Evolutionary conservation across 805 yeast species (phyloP), one percentile per base, ranked within the genome.

Genomic region (Barnettozyma vustinii): DNA sequence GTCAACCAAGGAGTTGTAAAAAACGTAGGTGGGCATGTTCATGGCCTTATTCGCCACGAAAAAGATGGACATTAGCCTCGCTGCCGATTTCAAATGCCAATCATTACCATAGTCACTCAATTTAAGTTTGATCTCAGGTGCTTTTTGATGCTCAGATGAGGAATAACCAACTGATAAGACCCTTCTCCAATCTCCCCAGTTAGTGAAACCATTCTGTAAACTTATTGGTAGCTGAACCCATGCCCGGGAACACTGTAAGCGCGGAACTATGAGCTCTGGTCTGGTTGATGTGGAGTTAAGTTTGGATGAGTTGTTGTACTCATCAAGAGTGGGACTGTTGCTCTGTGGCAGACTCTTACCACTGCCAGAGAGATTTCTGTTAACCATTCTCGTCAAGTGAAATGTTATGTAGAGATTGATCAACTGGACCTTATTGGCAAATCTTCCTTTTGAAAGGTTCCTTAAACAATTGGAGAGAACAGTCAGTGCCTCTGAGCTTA

Each of bases 1-100:
- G 63, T 92, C 98, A 3, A 86, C 84, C 66, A 90, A 70, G 5
- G 85, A 75, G 62, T 92, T 92, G 68, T 92, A 92, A 58, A 87
- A 88, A 0, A 65, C 12, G 39, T 46, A 59, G 2, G 42, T 47
- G 2, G 59, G 60, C 1, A 56, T 27, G 51, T 58, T 57, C 12
- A 39, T 20, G 10, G 49, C 51, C 40, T 72, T 65, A 27, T 83
- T 84, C 1, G 87, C 84, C 40, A 67, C 66, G 58, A 77, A 77
- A 25, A 84, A 74, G 15, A 80, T 60, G 0, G 80, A 73, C 56
- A 86, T 65, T 1, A 83, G 68, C 25, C 77, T 70, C 1, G 86
- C 81, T 0, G 90, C 88, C 0, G 88, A 74, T 46, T 75, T 71
- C 32, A 91, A 69, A 54, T 84, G 90, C 96, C 97, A 92, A 59